Evolutionary conservation across 768 basidiomycete species (phyloP).

Genomic region (Serendipita vermifera): DNA sequence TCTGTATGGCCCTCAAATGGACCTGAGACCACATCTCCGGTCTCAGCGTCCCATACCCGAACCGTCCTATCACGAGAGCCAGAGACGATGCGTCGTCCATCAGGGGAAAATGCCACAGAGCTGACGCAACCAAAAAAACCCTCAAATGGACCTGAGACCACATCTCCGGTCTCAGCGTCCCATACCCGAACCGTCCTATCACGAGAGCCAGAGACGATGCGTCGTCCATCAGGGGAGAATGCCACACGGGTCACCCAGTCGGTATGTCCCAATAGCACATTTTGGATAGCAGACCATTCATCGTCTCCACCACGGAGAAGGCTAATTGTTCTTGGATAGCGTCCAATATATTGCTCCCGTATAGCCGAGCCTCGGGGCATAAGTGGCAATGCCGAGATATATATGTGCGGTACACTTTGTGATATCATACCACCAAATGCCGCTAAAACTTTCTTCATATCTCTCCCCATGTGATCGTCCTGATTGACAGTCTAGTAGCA

Average conservation of each 20-base stretch:
- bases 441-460: constrained; percentile 23
- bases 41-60: constrained; percentile 22
- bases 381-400: constrained; percentile 29
- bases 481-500: constrained; percentile 4
- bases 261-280: constrained; percentile 8
- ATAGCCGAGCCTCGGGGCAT: constrained; percentile 21
- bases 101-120: constrained; percentile 21
- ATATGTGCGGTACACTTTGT: constrained; percentile 27
- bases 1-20: constrained; percentile 18
- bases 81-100: constrained; percentile 21
- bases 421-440: constrained; percentile 22
- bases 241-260: constrained; percentile 6
- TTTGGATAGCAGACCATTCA: background rate
- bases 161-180: too few species aligned
- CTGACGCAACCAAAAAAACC: constrained; percentile 19
- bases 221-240: constrained; percentile 18
- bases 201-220: constrained; percentile 19
- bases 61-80: constrained; percentile 23
- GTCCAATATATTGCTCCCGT: constrained; percentile 12
- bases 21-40: constrained; percentile 16
- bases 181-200: constrained; percentile 20
- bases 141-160: too few species aligned
- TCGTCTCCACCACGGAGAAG: constrained; percentile 13
- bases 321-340: constrained; percentile 14
- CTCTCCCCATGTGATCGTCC: constrained; percentile 14